phyloP scores from a whole-genome alignment of 257 asterid species.

The Ballota nigra region DNA sequence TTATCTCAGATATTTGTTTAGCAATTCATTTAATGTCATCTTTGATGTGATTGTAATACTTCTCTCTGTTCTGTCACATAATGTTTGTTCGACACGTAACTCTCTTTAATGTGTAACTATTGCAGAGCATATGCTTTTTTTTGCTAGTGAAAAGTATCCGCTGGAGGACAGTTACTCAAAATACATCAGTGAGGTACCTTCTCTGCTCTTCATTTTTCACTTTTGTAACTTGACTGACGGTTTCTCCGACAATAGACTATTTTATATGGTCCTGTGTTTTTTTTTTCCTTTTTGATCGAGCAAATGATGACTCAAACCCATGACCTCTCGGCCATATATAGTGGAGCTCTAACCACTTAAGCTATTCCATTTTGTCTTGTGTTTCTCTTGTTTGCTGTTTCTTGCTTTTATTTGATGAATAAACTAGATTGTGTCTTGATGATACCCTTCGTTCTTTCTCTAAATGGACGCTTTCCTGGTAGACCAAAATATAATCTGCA shows the following conservation, averaged over 20 bases:
- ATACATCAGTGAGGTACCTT: too few relatives aligned
- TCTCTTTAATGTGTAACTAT: not conserved
- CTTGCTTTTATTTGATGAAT: conserved; percentile 1
- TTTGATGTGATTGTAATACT: conserved; percentile 2
- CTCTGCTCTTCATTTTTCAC: conserved; percentile 4
- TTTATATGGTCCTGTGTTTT: not conserved
- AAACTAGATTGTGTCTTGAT: not conserved
- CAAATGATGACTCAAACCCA: too few relatives aligned
- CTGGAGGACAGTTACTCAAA: conserved; percentile 91
- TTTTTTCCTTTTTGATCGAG: too few relatives aligned
- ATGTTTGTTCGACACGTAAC: not conserved
- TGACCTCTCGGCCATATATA: too few relatives aligned
- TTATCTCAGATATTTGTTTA: not conserved
- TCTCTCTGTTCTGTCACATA: not conserved
- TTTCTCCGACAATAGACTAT: not conserved
- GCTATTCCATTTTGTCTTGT: too few relatives aligned
- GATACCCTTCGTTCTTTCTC: not conserved
- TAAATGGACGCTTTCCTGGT: not conserved
- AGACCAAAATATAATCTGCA: conserved; percentile 1
- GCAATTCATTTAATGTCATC: not conserved
- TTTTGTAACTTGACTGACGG: conserved; percentile 16
- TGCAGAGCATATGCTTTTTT: conserved; percentile 94
- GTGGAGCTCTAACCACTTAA: too few relatives aligned
- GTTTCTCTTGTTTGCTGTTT: not conserved
- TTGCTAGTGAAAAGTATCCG: conserved; percentile 96